A percentile compares a stretch with the other conserved stretches of the same genome.
These are phyloP conservation scores for Globisporangium radiosum DNA, from an alignment of 352 stramenopile species.

Conservation along the genomic window DNA sequence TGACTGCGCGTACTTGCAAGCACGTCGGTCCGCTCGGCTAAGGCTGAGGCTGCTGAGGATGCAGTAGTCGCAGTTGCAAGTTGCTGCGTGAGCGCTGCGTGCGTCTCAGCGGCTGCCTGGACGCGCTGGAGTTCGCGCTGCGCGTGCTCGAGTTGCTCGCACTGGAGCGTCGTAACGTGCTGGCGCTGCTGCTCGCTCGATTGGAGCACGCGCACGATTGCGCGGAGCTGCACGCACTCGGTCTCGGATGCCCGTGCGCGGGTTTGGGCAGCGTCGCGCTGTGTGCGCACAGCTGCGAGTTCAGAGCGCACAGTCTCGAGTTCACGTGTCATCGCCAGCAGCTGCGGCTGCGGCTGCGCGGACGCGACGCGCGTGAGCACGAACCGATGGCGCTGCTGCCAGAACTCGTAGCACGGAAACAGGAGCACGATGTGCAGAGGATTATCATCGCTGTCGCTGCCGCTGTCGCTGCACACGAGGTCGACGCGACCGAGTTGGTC, in stretches of 20 bases:
- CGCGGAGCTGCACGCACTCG: constrained; percentile 9
- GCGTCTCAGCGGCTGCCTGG: neutral
- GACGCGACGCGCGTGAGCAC: constrained; percentile 19
- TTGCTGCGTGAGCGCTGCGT: constrained; percentile 4
- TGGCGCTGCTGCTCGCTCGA: constrained; percentile 3
- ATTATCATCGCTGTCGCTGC: neutral
- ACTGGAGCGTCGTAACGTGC: constrained; percentile 1
- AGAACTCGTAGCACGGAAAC: constrained; percentile 35
- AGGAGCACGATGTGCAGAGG: constrained; percentile 21
- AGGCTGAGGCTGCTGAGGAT: too few relatives aligned
- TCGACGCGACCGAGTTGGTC: constrained; percentile 24
- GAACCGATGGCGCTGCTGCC: constrained; percentile 25
- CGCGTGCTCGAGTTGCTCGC: neutral
- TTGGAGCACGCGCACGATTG: constrained; percentile 2
- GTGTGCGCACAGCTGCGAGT: neutral
- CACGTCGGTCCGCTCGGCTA: too few relatives aligned
- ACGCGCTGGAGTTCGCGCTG: neutral
- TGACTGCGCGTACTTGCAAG: neutral
- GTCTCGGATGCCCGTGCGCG: neutral
- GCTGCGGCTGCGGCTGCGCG: constrained; percentile 5
- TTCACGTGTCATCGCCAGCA: constrained; percentile 1
- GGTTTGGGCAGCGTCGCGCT: neutral
- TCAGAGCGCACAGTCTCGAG: constrained; percentile 1
- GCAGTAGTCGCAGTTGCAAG: too few relatives aligned
- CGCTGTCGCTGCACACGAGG: constrained; percentile 8